These are phyloP conservation scores for Candida pseudoviswanathii DNA, from an alignment of 1,139 yeast species.

Conservation along the genomic window DNA sequence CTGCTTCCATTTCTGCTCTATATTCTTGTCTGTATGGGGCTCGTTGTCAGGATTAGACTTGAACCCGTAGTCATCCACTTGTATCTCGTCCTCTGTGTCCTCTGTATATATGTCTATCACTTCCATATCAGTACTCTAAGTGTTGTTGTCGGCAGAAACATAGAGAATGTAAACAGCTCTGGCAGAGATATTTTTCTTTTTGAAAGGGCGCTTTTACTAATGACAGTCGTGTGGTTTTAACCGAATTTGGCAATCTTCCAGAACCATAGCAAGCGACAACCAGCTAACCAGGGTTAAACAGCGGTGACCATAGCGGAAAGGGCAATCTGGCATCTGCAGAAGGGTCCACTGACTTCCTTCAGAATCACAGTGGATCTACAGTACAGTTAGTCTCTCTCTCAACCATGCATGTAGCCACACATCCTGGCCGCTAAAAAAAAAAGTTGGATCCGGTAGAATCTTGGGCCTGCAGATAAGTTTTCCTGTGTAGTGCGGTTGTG, in stretches of 20 bases:
- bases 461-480: too few species aligned
- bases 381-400: too few species aligned
- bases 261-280: not conserved
- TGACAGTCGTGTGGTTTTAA: not conserved
- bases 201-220: not conserved
- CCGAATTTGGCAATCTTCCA: not conserved
- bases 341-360: not conserved
- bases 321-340: not conserved
- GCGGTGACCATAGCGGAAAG: too few species aligned
- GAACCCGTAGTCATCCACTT: not conserved
- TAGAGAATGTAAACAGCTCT: not conserved
- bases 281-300: not conserved
- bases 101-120: constrained; percentile 3
- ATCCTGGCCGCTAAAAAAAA: too few species aligned
- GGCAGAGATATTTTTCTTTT: not conserved
- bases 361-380: too few species aligned
- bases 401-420: too few species aligned
- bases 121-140: not conserved
- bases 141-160: not conserved
- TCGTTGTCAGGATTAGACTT: not conserved
- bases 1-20: constrained; percentile 2
- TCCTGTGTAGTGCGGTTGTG: too few species aligned
- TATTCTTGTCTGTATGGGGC: not conserved
- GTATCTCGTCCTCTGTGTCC: constrained; percentile 1
- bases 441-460: too few species aligned